These are phyloP conservation scores for Cyclotella atomus DNA, from an alignment of 108 stramenopile species.

Conservation along the genomic window DNA sequence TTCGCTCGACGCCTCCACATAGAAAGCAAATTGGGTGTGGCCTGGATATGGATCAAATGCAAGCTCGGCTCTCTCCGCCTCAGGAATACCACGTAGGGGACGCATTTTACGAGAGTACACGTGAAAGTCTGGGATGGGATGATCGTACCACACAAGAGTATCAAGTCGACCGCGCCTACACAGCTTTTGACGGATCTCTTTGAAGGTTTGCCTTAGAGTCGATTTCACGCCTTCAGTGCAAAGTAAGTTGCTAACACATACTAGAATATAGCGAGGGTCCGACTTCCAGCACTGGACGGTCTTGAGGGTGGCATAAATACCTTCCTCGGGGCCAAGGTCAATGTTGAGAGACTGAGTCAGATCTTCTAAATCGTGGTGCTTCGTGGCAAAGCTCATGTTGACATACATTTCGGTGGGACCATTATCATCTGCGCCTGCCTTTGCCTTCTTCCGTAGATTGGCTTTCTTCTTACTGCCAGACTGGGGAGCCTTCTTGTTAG, in stretches of 20 bases:
- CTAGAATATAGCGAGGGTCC: neutral
- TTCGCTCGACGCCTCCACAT: neutral
- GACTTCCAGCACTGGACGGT: neutral
- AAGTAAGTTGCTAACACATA: neutral
- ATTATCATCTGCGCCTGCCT: neutral
- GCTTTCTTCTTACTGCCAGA: neutral
- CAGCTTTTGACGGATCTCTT: neutral
- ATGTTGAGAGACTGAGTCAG: neutral
- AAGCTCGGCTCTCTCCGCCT: neutral
- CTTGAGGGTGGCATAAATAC: neutral
- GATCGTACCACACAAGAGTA: neutral
- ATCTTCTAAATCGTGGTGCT: neutral
- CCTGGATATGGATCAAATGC: neutral
- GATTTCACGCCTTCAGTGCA: no score
- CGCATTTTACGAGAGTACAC: neutral
- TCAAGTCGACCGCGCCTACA: neutral
- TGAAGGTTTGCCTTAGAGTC: neutral
- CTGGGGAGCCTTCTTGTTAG: neutral
- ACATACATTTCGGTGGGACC: neutral
- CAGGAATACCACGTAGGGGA: neutral
- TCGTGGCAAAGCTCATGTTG: neutral
- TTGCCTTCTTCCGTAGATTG: neutral
- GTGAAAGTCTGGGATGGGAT: neutral
- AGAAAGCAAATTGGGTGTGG: neutral
- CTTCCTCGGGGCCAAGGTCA: neutral